Base-by-base conservation (phyloP, 192 early-diverging fungal genomes). In the Podila epigama region DNA sequence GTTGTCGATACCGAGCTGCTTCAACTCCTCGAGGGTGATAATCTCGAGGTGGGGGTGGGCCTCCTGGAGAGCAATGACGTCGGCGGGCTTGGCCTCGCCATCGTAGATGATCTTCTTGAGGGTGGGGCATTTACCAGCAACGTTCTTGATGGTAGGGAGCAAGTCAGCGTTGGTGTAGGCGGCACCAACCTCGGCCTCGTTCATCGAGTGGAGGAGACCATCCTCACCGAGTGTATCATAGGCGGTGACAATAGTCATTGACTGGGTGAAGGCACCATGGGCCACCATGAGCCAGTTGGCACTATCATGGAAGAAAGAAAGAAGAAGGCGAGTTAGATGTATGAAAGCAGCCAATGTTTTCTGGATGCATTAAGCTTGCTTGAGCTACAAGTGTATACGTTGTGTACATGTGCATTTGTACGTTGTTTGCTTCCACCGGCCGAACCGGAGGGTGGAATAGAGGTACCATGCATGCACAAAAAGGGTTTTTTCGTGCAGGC, bases 141-240 rank as follows among this genome's bases (percentile, higher is more conserved):
- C 84, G 51, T 88, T 90, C 63, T 63, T 60, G 29, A 94, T 66
- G 53, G 87, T 90, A 42, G 84, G 80, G 36, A 96, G 82, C 36
- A 93, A 81, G 37, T 92, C 89, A 1, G 84, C 87, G 59, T 92
- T 88, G 67, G 93, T 92, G 66, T 93, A 92, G 60, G 93, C 81
- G 42, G 87, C 85, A 10, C 68, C 64, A 28, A 92, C 88, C 69
- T 90, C 91, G 37, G 91, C 82, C 80, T 97, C 92, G 65, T 92
- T 90, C 80, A 96, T 89, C 11, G 95, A 94, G 68, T 92, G 94
- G 55, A 85, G 53, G 48, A 96, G 89, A 52, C 94, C 94, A 16
- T 93, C 91, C 64, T 90, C 90, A 32, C 94, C 95, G 35, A 97
- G 85, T 39, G 94, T 95, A 54, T 91, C 90, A 69, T 91, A 92